These are phyloP conservation scores for Ambrosia artemisiifolia DNA, from an alignment of 129 eudicot species.

Conservation along the genomic window DNA sequence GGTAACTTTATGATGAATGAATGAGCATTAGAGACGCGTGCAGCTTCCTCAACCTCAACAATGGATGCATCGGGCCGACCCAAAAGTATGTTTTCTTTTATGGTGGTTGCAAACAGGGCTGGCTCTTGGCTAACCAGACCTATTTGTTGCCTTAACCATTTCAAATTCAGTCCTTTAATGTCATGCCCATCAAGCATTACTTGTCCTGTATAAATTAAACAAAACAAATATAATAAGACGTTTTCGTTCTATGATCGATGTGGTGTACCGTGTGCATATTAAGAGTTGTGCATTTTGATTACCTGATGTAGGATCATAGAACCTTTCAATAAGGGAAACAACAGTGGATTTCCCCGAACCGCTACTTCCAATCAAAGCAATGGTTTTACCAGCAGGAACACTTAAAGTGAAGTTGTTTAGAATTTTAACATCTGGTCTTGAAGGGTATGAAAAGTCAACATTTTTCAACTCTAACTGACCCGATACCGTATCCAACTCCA, in stretches of 20 bases:
- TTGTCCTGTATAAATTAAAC: conserved; percentile 51
- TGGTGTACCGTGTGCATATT: conserved; percentile 12
- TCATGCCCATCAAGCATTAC: conserved; percentile 87
- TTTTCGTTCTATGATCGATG: background rate
- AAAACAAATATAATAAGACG: conserved; percentile 4
- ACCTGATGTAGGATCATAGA: conserved; percentile 95
- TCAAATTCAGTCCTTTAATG: conserved; percentile 72
- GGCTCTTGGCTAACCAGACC: conserved; percentile 99
- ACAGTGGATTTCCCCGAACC: conserved; percentile 97
- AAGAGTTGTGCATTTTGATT: conserved; percentile 23
- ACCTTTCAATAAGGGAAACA: conserved; percentile 90
- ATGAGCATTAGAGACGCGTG: conserved; percentile 94
- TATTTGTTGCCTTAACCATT: conserved; percentile 93
- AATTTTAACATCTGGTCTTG: conserved; percentile 74
- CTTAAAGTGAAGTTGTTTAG: conserved; percentile 56
- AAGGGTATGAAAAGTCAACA: conserved; percentile 81
- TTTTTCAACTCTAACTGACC: conserved; percentile 78
- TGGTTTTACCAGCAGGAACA: conserved; percentile 94
- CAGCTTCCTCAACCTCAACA: conserved; percentile 85
- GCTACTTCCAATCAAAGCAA: conserved; percentile 96
- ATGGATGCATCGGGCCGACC: conserved; percentile 91
- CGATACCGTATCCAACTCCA: conserved; percentile 67
- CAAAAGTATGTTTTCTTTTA: conserved; percentile 88
- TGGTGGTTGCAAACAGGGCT: conserved; percentile 92
- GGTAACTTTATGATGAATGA: conserved; percentile 85